Percentiles rank a stretch among this genome's conserved stretches.
These are phyloP conservation scores for Alternaria burnsii DNA, from an alignment of 2,329 filamentous ascomycete genomes.

Conservation along the genomic window DNA sequence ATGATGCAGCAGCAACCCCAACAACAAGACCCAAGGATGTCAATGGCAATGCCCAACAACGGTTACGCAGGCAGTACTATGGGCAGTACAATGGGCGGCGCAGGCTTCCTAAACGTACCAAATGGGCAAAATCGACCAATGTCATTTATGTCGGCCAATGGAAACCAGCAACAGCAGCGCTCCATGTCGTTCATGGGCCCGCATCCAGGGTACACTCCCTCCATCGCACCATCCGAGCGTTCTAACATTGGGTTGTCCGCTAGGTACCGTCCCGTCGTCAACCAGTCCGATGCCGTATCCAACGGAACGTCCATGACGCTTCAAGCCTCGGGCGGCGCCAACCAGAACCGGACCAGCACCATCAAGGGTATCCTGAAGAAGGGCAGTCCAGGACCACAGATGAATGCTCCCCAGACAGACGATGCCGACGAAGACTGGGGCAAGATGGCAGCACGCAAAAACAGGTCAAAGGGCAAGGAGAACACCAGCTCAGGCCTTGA, in stretches of 20 bases:
- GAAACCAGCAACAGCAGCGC: conserved; percentile 59
- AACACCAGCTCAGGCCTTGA: conserved; percentile 29
- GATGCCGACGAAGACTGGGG: conserved; percentile 49
- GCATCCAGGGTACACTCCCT: conserved; percentile 75
- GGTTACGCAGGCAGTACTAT: conserved; percentile 32
- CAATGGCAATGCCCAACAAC: conserved; percentile 35
- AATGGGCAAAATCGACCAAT: conserved; percentile 55
- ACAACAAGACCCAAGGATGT: conserved; percentile 35
- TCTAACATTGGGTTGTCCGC: conserved; percentile 92
- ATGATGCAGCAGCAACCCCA: conserved; percentile 47
- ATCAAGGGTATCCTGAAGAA: conserved; percentile 50
- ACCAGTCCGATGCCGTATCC: conserved; percentile 41
- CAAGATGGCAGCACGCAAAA: conserved; percentile 42
- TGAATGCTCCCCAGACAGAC: conserved; percentile 33
- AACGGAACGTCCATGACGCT: conserved; percentile 45
- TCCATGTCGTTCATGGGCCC: conserved; percentile 42
- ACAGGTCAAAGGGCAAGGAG: conserved; percentile 31
- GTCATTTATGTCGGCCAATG: conserved; percentile 53
- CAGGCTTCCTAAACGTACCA: conserved; percentile 39
- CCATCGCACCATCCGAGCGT: conserved; percentile 93
- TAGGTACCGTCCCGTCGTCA: conserved; percentile 87
- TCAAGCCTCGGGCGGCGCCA: conserved; percentile 40
- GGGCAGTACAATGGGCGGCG: conserved; percentile 33
- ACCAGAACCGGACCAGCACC: conserved; percentile 21
- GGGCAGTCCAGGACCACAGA: conserved; percentile 18